Conservation (phyloP, 129 eudicot genomes). For the Silybum marianum region DNA sequence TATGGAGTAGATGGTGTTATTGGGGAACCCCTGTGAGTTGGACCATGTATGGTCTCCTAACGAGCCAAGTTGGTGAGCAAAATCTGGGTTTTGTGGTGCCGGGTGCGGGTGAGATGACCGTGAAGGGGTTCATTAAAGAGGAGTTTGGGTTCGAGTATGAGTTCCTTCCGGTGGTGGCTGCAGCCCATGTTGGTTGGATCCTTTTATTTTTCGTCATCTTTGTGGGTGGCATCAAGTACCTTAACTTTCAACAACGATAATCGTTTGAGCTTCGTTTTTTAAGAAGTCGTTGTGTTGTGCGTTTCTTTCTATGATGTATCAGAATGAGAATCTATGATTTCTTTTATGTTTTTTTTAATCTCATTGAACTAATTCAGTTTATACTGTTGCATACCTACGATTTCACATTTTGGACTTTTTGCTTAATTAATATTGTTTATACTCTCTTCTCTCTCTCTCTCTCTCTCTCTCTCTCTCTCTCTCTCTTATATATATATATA, state of each 20-base stretch:
- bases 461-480: too few relatives aligned
- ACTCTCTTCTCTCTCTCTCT: too few relatives aligned
- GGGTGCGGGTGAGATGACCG: constrained; percentile 21
- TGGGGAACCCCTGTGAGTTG: constrained; percentile 35
- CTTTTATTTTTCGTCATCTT: constrained; percentile 25
- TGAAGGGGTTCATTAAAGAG: constrained; percentile 21
- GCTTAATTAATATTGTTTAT: too few relatives aligned
- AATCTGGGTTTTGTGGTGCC: constrained; percentile 20
- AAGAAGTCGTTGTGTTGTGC: neutral
- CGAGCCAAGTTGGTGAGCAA: constrained; percentile 34
- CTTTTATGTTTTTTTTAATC: too few relatives aligned
- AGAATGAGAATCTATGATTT: neutral
- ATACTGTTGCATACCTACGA: too few relatives aligned
- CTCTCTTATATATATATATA: too few relatives aligned
- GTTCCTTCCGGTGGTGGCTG: constrained; percentile 27
- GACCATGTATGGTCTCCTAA: constrained; percentile 37
- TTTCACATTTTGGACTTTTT: too few relatives aligned
- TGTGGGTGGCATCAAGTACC: constrained; percentile 37
- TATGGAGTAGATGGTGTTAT: constrained; percentile 41
- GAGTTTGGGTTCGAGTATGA: constrained; percentile 32
- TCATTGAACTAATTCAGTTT: too few relatives aligned
- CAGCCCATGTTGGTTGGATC: constrained; percentile 29
- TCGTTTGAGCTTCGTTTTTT: neutral
- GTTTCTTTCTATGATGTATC: neutral
- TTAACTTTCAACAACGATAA: constrained; percentile 32